Percentiles rank a stretch among this genome's conserved stretches.
Evolutionary conservation across 495 filamentous ascomycete species (phyloP).

Genomic region (Paragyromitra xinjiangensis): DNA sequence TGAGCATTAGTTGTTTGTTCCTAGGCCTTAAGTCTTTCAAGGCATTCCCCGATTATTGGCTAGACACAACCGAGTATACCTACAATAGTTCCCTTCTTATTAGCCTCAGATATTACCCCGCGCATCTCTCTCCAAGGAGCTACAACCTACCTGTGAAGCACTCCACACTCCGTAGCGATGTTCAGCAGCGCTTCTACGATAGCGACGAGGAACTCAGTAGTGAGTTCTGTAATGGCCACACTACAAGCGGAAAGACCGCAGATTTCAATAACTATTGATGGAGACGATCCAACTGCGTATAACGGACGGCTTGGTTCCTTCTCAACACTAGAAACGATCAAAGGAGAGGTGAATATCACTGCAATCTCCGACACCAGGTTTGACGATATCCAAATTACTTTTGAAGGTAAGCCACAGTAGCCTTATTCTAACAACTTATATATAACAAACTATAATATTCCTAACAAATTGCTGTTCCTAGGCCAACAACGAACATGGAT

Average conservation of each 20-base stretch:
- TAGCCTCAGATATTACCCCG: slow-evolving; percentile 17
- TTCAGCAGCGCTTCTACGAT: slow-evolving; percentile 50
- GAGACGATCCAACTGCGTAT: slow-evolving; percentile 38
- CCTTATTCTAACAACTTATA: slow-evolving; percentile 28
- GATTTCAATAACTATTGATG: slow-evolving; percentile 43
- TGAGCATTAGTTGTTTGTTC: neutral
- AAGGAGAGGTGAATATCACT: slow-evolving; percentile 61
- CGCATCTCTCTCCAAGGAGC: slow-evolving; percentile 3
- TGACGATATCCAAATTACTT: slow-evolving; percentile 79
- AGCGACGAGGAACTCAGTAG: slow-evolving; percentile 47
- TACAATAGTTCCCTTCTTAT: neutral
- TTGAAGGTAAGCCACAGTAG: slow-evolving; percentile 70
- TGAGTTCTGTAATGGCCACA: slow-evolving; percentile 48
- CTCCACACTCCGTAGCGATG: slow-evolving; percentile 24
- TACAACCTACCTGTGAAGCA: slow-evolving; percentile 6
- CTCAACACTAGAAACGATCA: slow-evolving; percentile 54
- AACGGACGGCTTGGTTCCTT: slow-evolving; percentile 33
- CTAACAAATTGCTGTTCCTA: slow-evolving; percentile 28
- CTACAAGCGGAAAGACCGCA: slow-evolving; percentile 39
- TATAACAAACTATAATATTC: slow-evolving; percentile 56
- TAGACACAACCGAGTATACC: slow-evolving; percentile 1
- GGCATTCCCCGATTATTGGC: neutral
- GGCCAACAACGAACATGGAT: slow-evolving; percentile 55
- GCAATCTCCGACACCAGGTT: slow-evolving; percentile 74
- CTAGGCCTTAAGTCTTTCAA: neutral